These are phyloP conservation scores for Backusella australiensis DNA, from an alignment of 192 early-diverging fungal genomes.

Conservation along the genomic window DNA sequence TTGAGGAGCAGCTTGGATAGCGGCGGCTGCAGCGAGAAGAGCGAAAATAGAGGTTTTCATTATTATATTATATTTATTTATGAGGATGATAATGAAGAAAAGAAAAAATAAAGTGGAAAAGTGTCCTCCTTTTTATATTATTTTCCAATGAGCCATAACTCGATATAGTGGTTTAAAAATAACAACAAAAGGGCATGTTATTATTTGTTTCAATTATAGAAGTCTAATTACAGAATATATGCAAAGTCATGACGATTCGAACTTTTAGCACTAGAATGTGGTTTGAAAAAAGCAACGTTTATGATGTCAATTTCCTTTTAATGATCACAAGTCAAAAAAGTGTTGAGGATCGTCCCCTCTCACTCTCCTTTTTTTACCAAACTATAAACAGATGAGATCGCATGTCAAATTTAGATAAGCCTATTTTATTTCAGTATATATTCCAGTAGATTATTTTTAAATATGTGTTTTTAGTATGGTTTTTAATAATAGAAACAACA, in stretches of 20 bases:
- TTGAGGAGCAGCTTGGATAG: not conserved
- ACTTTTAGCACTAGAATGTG: not conserved
- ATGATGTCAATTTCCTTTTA: not conserved
- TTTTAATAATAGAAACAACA: not conserved
- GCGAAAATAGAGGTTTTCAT: conserved; percentile 9
- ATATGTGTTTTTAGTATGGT: not conserved
- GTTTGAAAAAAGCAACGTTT: not conserved
- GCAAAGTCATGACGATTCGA: not conserved
- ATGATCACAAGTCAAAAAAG: not conserved
- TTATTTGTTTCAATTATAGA: conserved; percentile 2
- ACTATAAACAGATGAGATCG: not conserved
- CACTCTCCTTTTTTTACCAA: not conserved
- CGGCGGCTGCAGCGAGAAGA: not conserved
- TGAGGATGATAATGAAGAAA: not conserved
- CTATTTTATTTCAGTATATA: not conserved
- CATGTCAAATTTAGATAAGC: not conserved
- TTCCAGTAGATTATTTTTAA: not conserved
- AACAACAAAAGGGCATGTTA: not conserved
- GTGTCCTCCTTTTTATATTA: not conserved
- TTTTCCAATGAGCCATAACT: not conserved
- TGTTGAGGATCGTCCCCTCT: not conserved
- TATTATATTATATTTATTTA: not conserved
- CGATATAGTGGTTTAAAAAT: not conserved
- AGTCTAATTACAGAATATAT: not conserved
- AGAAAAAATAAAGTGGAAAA: not conserved